Evolutionary conservation across 192 early-diverging fungal species (phyloP), one percentile per base, ranked within the genome.

Genomic region (Entophlyctis helioformis): DNA sequence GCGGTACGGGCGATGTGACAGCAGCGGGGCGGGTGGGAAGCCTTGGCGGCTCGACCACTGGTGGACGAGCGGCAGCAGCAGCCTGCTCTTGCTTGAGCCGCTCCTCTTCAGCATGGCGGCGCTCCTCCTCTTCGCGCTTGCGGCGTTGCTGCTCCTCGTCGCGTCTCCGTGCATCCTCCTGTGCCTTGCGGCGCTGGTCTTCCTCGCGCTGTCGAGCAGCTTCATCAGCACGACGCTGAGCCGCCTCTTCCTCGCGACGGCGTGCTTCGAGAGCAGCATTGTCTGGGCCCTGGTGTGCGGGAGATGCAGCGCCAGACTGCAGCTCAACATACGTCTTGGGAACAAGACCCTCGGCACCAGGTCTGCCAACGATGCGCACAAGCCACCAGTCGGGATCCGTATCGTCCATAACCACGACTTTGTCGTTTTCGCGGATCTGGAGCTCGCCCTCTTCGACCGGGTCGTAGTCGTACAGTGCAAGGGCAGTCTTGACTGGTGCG

Each of bases 341-440:
- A 23, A 96, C 84, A 25, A 96, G 63, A 15, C 95, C 95, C 51
- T 85, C 71, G n/a, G n/a, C n/a, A 22, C 66, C 18, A 48, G 61
- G 31, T 31, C 29, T 4, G 3, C 66, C 67, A 53, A 91, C 85
- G 41, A 80, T 60, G 42, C 86, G 76, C 7, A 89, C 90, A 41
- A 72, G 71, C 70, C 82, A 85, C 95, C 95, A 98, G 53, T 94
- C 89, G 12, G 81, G 72, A 75, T 94, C 93, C 38, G 81, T 76
- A 54, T 79, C 79, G 50, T 91, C 86, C 23, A 94, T 45, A 43
- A 94, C 72, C 60, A 92, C 80, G 27, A 98, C 53, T 36, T 87
- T 68, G 55, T 92, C 86, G 62, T 86, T 83, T 58, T 98, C 91
- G 22, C 72, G 63, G 45, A 98, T 79, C 24, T 69, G 56, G 26